Base-by-base conservation (phyloP, 768 basidiomycete species). In the Auricularia cornea region DNA sequence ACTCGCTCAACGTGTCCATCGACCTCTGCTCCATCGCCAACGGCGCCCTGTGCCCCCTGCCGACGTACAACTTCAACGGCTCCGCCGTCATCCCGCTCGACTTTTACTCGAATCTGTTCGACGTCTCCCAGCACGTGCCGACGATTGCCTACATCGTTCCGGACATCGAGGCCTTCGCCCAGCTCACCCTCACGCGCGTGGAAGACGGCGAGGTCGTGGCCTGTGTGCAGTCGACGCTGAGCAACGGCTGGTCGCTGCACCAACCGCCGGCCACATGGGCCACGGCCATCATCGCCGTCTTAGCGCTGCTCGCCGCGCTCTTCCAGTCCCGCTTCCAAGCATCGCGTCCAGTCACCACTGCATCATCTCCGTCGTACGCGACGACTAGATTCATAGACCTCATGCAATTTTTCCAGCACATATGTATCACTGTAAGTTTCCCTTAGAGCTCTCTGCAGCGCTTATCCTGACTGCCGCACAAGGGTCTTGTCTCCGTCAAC, bases 161-260 rank as follows among this genome's bases (percentile, higher is more conserved):
- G 3, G 91, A 99, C 74, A 80, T 98, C 4, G 94, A 98, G 72
- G 94, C 90, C 20, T 94, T 84, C 69, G 94, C 86, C 0, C 89
- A 93, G 68, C 76, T 98, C 61, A 82, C 86, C 4, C 80, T 96
- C 44, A 83, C 78, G 2, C 84, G 91, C 65, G 81, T 85, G 33
- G 76, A 78, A 59, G 90, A 91, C 4, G 87, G 89, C 59, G 72
- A 84, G 8, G 79, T 91, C 65, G 91, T 88, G 61, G 92, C 94
- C 0, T 99, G 96, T 69, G 82, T 99, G 8, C 93, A 95, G 73
- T 85, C 94, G 20, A 95, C 94, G 2, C 78, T 98, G 12, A 88
- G 92, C 20, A 99, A 99, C 71, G 95, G 95, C 11, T 87, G 87
- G 83, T 90, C 94, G 1, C 82, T 86, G 1, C 85, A 84, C 64